These are phyloP conservation scores for Hemisphaericaspora lyxosophila DNA, from an alignment of 1,139 yeast species.

Conservation along the genomic window DNA sequence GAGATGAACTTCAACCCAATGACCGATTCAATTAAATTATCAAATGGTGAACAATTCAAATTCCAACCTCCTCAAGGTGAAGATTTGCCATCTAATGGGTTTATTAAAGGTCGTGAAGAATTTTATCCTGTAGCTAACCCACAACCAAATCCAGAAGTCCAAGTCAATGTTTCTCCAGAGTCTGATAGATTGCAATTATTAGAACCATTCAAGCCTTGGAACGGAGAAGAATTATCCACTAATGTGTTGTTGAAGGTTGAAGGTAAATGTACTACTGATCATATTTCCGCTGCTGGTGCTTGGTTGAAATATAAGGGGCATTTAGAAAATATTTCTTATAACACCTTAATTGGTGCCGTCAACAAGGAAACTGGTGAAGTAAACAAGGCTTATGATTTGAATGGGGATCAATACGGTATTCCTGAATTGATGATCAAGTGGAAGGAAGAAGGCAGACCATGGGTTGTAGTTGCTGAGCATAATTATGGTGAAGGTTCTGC, in stretches of 20 bases:
- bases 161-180: slow-evolving; percentile 71
- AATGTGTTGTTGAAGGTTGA: slow-evolving; percentile 83
- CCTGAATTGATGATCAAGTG: slow-evolving; percentile 98
- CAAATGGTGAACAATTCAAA: slow-evolving; percentile 67
- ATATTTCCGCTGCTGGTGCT: slow-evolving; percentile 98
- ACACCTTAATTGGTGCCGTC: slow-evolving; percentile 95
- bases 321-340: slow-evolving; percentile 89
- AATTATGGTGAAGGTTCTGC: slow-evolving; percentile 99
- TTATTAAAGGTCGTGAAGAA: slow-evolving; percentile 75
- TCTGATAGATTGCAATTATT: slow-evolving; percentile 75
- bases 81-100: slow-evolving; percentile 80
- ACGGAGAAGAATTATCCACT: slow-evolving; percentile 75
- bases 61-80: slow-evolving; percentile 79
- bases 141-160: slow-evolving; percentile 64
- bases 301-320: slow-evolving; percentile 99
- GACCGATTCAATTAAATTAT: slow-evolving; percentile 67
- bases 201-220: slow-evolving; percentile 87
- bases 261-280: slow-evolving; percentile 98
- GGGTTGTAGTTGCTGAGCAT: slow-evolving; percentile 96
- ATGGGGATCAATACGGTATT: slow-evolving; percentile 74
- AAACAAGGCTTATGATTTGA: slow-evolving; percentile 83
- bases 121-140: slow-evolving; percentile 87
- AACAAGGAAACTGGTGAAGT: slow-evolving; percentile 97
- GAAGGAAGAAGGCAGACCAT: slow-evolving; percentile 80
- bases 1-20: slow-evolving; percentile 86